Percentiles rank a stretch among this genome's conserved stretches.
phyloP scores from a whole-genome alignment of 192 early-diverging fungal genomes.

The Gigaspora rosea region DNA sequence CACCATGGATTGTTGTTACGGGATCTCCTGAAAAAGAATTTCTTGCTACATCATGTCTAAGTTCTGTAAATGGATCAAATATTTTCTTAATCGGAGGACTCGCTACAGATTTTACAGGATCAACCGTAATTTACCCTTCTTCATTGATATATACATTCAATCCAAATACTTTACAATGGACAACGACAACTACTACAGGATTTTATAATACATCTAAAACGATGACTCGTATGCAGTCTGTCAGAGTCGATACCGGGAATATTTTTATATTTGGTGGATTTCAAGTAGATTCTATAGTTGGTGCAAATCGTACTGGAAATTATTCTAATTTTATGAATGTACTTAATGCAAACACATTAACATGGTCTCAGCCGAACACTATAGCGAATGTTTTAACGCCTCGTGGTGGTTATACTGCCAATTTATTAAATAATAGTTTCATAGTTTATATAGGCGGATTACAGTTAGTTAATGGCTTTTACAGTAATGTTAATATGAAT shows the following conservation, averaged over 20 bases:
- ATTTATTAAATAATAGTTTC: neutral
- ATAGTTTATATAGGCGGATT: neutral
- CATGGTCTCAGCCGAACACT: neutral
- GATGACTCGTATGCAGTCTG: neutral
- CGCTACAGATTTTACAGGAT: neutral
- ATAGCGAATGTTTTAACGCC: neutral
- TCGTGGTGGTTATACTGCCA: neutral
- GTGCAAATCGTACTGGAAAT: too few species aligned
- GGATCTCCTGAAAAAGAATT: too few species aligned
- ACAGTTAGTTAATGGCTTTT: neutral
- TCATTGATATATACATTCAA: neutral
- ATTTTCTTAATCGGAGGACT: slow-evolving; percentile 4
- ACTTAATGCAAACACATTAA: neutral
- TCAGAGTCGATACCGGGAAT: neutral
- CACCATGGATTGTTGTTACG: too few species aligned
- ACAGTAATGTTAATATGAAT: neutral
- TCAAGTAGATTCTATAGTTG: neutral
- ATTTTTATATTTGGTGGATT: slow-evolving; percentile 7
- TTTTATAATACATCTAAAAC: neutral
- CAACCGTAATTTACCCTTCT: neutral
- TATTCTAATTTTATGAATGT: neutral
- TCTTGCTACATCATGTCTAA: too few species aligned
- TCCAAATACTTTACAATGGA: neutral
- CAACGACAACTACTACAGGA: neutral
- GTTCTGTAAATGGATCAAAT: neutral